Percentiles rank a stretch among this genome's conserved stretches.
Conservation (phyloP, 2,329 filamentous ascomycete genomes). For the Cladosporium velox region DNA sequence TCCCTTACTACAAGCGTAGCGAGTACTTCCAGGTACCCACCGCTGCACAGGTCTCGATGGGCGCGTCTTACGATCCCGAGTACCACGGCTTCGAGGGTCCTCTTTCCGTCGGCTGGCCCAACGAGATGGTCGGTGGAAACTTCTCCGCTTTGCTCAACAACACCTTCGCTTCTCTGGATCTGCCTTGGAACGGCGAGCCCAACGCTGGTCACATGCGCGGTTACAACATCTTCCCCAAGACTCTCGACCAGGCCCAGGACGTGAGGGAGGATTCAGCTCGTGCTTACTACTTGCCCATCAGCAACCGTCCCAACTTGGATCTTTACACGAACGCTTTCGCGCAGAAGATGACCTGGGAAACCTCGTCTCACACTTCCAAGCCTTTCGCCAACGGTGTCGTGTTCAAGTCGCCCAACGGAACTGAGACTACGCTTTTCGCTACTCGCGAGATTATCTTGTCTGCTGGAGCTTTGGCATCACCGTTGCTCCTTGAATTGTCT, state of each 20-base stretch:
- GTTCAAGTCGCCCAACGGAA: slow-evolving; percentile 37
- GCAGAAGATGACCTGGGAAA: slow-evolving; percentile 8
- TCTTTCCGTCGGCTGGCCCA: slow-evolving; percentile 12
- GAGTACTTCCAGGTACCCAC: slow-evolving; percentile 4
- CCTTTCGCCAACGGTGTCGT: slow-evolving; percentile 21
- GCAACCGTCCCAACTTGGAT: slow-evolving; percentile 5
- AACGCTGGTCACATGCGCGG: slow-evolving; percentile 5
- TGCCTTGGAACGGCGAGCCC: slow-evolving; percentile 8
- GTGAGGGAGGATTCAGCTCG: background rate
- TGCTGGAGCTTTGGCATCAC: slow-evolving; percentile 60
- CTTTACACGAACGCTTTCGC: slow-evolving; percentile 3
- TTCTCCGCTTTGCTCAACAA: slow-evolving; percentile 16
- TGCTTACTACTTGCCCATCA: slow-evolving; percentile 7
- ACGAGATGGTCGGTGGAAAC: slow-evolving; percentile 21
- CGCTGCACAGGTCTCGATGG: background rate
- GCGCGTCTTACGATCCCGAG: background rate
- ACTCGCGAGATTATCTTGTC: slow-evolving; percentile 50
- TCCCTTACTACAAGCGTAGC: slow-evolving; percentile 12
- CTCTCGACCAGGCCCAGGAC: slow-evolving; percentile 2
- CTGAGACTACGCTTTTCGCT: slow-evolving; percentile 30
- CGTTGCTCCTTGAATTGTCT: slow-evolving; percentile 62
- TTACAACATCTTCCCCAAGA: slow-evolving; percentile 14
- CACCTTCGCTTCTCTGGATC: background rate
- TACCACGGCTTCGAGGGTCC: slow-evolving; percentile 1
- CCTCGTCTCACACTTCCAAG: background rate